A percentile compares a stretch with the other conserved stretches of the same genome.
phyloP scores from a whole-genome alignment of 2,329 filamentous ascomycete genomes.

The Canariomyces notabilis region DNA sequence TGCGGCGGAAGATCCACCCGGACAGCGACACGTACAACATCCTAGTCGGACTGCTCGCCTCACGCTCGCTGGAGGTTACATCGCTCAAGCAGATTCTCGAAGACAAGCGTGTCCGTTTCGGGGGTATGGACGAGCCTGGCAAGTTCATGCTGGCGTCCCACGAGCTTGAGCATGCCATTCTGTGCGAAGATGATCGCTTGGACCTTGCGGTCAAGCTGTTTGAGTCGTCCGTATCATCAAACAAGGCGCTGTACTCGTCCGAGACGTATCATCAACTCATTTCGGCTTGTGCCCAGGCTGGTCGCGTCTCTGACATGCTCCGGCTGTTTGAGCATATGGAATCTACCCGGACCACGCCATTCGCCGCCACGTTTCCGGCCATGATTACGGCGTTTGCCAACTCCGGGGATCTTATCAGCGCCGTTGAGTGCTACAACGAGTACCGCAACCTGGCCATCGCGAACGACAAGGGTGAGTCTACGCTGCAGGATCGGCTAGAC shows the following conservation, averaged over 20 bases:
- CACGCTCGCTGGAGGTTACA: slow-evolving; percentile 73
- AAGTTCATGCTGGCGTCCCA: slow-evolving; percentile 86
- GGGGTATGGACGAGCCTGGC: slow-evolving; percentile 75
- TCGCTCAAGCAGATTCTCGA: slow-evolving; percentile 69
- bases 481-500: slow-evolving; percentile 68
- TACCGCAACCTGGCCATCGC: slow-evolving; percentile 86
- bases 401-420: slow-evolving; percentile 75
- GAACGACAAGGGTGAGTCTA: slow-evolving; percentile 68
- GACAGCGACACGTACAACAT: slow-evolving; percentile 85
- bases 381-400: slow-evolving; percentile 95
- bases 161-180: slow-evolving; percentile 79
- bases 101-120: slow-evolving; percentile 77
- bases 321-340: slow-evolving; percentile 92
- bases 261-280: slow-evolving; percentile 84
- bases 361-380: slow-evolving; percentile 76
- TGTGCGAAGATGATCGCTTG: slow-evolving; percentile 82
- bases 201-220: slow-evolving; percentile 83
- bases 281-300: slow-evolving; percentile 76
- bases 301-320: slow-evolving; percentile 82
- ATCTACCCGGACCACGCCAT: slow-evolving; percentile 64
- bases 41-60: slow-evolving; percentile 75
- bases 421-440: slow-evolving; percentile 92
- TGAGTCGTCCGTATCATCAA: slow-evolving; percentile 62
- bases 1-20: slow-evolving; percentile 74
- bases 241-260: slow-evolving; percentile 64